These are phyloP conservation scores for Macadamia tetraphylla DNA, from an alignment of 164 flowering plant species.

Conservation along the genomic window DNA sequence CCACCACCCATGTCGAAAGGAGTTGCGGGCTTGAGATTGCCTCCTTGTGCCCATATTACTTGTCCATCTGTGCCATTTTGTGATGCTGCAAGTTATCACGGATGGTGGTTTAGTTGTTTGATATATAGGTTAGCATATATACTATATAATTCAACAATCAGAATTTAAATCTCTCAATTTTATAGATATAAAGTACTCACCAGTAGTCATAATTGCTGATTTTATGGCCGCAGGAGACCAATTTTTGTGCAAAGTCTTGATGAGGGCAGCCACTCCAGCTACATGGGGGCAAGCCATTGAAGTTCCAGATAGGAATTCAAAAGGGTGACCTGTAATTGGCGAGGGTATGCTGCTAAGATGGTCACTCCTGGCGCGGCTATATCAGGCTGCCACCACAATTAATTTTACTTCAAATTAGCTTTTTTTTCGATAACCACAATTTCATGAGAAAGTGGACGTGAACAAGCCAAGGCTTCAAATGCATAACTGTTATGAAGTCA, in stretches of 20 bases:
- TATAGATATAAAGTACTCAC: slow-evolving; percentile 23
- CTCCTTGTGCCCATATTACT: slow-evolving; percentile 23
- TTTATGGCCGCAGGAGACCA: slow-evolving; percentile 55
- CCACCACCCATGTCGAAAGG: slow-evolving; percentile 45
- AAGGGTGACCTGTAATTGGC: no score
- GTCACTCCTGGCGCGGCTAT: slow-evolving; percentile 47
- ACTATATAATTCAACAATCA: no score
- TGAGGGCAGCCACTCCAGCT: slow-evolving; percentile 40
- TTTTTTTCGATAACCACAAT: no score
- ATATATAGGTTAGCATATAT: no score
- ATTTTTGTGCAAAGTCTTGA: slow-evolving; percentile 32
- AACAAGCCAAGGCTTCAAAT: no score
- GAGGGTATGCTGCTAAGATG: slow-evolving; percentile 39
- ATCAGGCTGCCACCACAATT: slow-evolving; percentile 35
- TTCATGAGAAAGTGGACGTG: no score
- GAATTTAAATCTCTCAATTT: no score
- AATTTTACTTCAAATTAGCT: background rate
- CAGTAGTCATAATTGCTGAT: slow-evolving; percentile 48
- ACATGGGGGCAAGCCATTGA: slow-evolving; percentile 54
- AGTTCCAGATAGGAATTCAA: slow-evolving; percentile 31
- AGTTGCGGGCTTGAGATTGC: slow-evolving; percentile 25
- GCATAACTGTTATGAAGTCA: no score
- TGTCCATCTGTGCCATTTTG: slow-evolving; percentile 10
- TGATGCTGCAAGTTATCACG: slow-evolving; percentile 16
- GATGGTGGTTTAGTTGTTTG: no score